These are phyloP conservation scores for Xanthoceras sorbifolium DNA, from an alignment of 345 rosid genomes.

Conservation along the genomic window DNA sequence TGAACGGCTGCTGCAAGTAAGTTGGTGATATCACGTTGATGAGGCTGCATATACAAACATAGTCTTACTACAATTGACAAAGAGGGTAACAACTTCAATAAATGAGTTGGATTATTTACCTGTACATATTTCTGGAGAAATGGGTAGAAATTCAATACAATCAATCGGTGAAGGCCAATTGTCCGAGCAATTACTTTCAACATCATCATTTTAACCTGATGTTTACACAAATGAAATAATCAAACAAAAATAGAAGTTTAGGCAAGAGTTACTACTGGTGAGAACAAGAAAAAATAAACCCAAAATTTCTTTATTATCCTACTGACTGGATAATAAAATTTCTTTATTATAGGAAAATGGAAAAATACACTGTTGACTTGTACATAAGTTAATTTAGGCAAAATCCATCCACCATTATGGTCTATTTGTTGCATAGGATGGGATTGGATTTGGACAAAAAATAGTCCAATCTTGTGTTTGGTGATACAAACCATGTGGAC, in stretches of 20 bases:
- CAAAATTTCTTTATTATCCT: neutral
- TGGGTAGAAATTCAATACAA: conserved; percentile 71
- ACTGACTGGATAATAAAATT: neutral
- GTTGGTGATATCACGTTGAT: conserved; percentile 84
- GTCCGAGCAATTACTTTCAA: conserved; percentile 86
- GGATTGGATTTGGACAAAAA: no score
- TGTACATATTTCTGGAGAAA: conserved; percentile 79
- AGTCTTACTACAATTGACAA: conserved; percentile 12
- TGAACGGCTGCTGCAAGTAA: conserved; percentile 96
- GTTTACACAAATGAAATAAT: conserved; percentile 13
- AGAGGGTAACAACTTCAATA: conserved; percentile 16
- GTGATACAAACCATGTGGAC: no score
- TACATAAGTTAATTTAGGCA: neutral
- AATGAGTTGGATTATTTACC: conserved; percentile 43
- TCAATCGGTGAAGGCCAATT: conserved; percentile 86
- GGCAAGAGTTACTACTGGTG: neutral
- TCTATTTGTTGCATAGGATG: no score
- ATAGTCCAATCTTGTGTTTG: no score
- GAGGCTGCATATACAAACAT: conserved; percentile 63
- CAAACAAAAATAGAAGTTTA: neutral
- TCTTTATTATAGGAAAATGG: neutral
- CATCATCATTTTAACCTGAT: conserved; percentile 93
- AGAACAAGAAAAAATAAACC: conserved; percentile 3
- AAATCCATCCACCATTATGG: neutral
- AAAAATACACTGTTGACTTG: neutral